These are phyloP conservation scores for Cymbopogon flexuosus DNA, from an alignment of 202 grass and related monocot species.

Conservation along the genomic window DNA sequence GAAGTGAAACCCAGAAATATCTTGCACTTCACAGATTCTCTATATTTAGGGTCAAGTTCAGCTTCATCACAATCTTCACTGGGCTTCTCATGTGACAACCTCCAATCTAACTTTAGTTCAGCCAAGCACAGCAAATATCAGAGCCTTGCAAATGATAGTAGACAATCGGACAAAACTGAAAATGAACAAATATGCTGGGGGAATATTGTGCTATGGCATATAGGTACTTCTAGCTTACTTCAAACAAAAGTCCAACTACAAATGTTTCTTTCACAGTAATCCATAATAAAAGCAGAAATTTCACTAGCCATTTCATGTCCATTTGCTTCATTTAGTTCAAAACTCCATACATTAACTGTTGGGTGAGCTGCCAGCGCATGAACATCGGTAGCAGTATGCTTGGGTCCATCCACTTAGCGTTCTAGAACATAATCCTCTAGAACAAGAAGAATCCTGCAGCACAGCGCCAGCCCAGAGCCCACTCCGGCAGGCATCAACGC, in stretches of 20 bases:
- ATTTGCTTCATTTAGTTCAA: no score
- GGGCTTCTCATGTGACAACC: slow-evolving; percentile 65
- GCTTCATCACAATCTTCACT: slow-evolving; percentile 51
- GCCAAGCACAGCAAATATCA: slow-evolving; percentile 9
- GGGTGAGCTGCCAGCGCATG: no score
- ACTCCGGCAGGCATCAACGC: no score
- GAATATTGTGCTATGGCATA: background rate
- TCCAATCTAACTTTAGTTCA: slow-evolving; percentile 81
- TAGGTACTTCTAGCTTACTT: background rate
- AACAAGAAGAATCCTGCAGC: no score
- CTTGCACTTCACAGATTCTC: slow-evolving; percentile 89
- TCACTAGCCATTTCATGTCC: no score
- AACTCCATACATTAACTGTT: no score
- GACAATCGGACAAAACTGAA: background rate
- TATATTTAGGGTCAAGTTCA: slow-evolving; percentile 65
- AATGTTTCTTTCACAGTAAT: background rate
- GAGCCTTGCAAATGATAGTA: background rate
- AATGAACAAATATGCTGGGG: background rate
- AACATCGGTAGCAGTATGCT: no score
- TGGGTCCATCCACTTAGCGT: no score
- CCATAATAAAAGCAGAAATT: background rate
- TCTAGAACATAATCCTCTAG: no score
- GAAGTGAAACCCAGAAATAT: slow-evolving; percentile 98
- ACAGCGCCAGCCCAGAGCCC: no score
- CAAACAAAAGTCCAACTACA: background rate